phyloP scores from a whole-genome alignment of 352 stramenopile species.

The Thalassiosira exigua region DNA sequence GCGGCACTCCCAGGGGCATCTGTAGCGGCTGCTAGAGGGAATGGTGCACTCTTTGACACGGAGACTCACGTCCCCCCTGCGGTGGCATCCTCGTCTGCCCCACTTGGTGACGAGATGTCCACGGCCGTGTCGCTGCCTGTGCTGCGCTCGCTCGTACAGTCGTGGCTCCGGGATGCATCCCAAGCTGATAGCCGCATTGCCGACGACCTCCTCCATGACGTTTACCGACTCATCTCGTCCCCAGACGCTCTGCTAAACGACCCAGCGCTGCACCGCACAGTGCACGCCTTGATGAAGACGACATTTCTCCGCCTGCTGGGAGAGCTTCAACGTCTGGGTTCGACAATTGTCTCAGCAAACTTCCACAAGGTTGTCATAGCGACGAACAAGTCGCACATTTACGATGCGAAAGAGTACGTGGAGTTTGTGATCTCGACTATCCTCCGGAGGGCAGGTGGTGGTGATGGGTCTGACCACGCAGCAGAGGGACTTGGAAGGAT shows the following conservation, averaged over 20 bases:
- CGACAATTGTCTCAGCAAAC: conserved; percentile 92
- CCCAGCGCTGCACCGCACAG: conserved; percentile 91
- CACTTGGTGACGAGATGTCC: conserved; percentile 89
- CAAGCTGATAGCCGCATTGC: conserved; percentile 90
- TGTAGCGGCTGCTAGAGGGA: conserved; percentile 32
- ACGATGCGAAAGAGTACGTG: conserved; percentile 92
- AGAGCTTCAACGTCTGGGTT: conserved; percentile 93
- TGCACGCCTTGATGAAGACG: conserved; percentile 96
- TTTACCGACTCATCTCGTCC: conserved; percentile 94
- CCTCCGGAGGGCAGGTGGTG: conserved; percentile 52
- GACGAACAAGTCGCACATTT: conserved; percentile 88
- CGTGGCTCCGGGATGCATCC: conserved; percentile 93
- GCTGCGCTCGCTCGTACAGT: conserved; percentile 91
- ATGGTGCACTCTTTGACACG: conserved; percentile 54
- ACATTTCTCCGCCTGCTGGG: conserved; percentile 90
- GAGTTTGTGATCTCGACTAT: conserved; percentile 95
- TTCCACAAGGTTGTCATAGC: conserved; percentile 88
- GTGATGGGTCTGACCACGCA: conserved; percentile 36
- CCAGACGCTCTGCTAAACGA: conserved; percentile 93
- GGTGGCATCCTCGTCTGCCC: conserved; percentile 54
- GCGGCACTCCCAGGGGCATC: conserved; percentile 24
- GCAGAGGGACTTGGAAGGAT: conserved; percentile 62
- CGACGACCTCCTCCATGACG: conserved; percentile 94
- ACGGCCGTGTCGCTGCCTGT: conserved; percentile 92
- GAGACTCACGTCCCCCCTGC: conserved; percentile 32